Base-by-base conservation (phyloP, 768 basidiomycete genomes). In the Lanmaoa rubissima region DNA sequence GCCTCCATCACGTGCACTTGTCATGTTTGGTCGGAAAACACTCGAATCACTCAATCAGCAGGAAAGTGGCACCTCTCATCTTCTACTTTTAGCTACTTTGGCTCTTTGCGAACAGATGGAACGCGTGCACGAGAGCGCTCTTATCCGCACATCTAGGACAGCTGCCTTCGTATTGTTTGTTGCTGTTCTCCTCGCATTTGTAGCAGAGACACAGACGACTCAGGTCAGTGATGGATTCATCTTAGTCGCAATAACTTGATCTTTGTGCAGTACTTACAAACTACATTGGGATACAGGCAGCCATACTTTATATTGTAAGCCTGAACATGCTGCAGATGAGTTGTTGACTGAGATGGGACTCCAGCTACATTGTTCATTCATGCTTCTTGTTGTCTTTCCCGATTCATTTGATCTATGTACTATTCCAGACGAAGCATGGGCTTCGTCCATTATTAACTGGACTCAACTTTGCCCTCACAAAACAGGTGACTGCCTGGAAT, bases 281-380 rank as follows among this genome's bases (percentile, higher is more conserved):
- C 84, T 1, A 80, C 79, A 1, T 74, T 92, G 32, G 83, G 78
- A 35, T 99, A 90, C 74, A 79, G 85, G 51, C 91, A 97, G 57
- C 92, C 96, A 0, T 96, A 86, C 78, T 88, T 98, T 65, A 76
- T 92, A 59, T 92, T 94, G 92, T 92, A 64, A 59, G 89, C 69
- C 16, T 10, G 43, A 10, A 14, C n/a, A 43, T 5, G 4, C 31
- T 26, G 31, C 44, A n/a, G 13, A 24, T 24, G 9, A 34, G 12
- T 13, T 5, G 14, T n/a, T 7, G 39, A 56, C 58, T 43, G 51
- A 65, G 42, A 32, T 42, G 13, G 32, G 21, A 39, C 39, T 38
- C 24, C 65, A 94, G 93, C 72, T 97, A 90, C 72, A 69, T 94
- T 53, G 93, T 94, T 5, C 96, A 98, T 70, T 88, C 91, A 3